Conservation (phyloP, 768 basidiomycete species). For the Serpula lacrymans region DNA sequence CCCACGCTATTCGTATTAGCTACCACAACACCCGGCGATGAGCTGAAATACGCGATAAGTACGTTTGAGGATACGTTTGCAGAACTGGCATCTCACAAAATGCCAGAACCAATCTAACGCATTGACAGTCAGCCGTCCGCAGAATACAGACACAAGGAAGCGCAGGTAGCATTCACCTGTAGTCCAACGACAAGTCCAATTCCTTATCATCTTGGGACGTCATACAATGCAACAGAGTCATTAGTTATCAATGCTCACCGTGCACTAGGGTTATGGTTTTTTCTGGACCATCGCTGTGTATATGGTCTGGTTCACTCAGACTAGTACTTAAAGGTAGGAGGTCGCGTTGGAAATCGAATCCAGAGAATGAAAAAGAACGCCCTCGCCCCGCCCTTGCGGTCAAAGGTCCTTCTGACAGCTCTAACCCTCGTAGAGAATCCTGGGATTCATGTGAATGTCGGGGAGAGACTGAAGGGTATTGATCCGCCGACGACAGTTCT, state of each 20-base stretch:
- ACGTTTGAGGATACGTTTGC: neutral
- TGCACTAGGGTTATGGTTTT: constrained; percentile 77
- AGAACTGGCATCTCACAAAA: constrained; percentile 61
- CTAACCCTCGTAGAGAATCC: constrained; percentile 74
- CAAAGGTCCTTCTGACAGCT: constrained; percentile 65
- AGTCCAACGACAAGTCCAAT: constrained; percentile 80
- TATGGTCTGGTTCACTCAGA: constrained; percentile 63
- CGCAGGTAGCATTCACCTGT: constrained; percentile 49
- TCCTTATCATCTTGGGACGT: constrained; percentile 39
- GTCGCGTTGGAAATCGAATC: constrained; percentile 77
- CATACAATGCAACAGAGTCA: constrained; percentile 6
- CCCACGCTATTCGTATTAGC: constrained; percentile 88
- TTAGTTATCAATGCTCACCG: constrained; percentile 42
- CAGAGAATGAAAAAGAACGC: constrained; percentile 67
- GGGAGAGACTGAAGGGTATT: constrained; percentile 6
- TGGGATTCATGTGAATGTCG: constrained; percentile 46
- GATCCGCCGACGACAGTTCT: constrained; percentile 12
- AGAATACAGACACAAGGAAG: neutral
- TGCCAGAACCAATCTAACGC: constrained; percentile 81
- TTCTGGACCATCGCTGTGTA: constrained; percentile 48
- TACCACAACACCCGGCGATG: constrained; percentile 89
- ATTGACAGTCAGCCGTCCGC: constrained; percentile 5
- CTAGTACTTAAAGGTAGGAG: constrained; percentile 76
- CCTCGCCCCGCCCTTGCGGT: constrained; percentile 25
- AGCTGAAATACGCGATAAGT: constrained; percentile 43